Evolutionary conservation across 2,329 filamentous ascomycete species (phyloP).

Genomic region (Bipolaris gigantea): DNA sequence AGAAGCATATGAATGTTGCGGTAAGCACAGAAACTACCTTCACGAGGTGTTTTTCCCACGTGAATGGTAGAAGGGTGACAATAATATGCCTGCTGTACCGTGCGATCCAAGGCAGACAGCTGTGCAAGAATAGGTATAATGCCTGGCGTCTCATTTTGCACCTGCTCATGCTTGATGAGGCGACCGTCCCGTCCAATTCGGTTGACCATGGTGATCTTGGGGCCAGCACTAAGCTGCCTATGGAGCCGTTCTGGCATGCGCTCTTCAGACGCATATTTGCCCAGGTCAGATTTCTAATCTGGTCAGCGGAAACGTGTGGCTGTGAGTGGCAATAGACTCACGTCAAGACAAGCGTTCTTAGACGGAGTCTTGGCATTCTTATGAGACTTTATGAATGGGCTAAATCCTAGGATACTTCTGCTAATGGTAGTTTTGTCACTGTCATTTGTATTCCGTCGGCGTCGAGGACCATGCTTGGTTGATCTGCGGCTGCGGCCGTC

Average conservation of each 20-base stretch:
- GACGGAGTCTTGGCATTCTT: slow-evolving; percentile 35
- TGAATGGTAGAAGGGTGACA: slow-evolving; percentile 77
- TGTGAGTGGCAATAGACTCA: slow-evolving; percentile 21
- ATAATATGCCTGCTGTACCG: slow-evolving; percentile 72
- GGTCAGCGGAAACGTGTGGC: slow-evolving; percentile 15
- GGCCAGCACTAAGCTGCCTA: slow-evolving; percentile 46
- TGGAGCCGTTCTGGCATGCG: slow-evolving; percentile 50
- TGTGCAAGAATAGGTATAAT: slow-evolving; percentile 52
- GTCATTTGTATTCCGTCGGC: slow-evolving; percentile 29
- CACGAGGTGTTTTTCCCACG: slow-evolving; percentile 75
- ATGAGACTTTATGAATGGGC: slow-evolving; percentile 32
- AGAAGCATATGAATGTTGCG: slow-evolving; percentile 91
- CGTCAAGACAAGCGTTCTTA: slow-evolving; percentile 40
- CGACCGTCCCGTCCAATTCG: slow-evolving; percentile 48
- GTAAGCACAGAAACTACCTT: slow-evolving; percentile 94
- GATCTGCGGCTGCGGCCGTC: slow-evolving; percentile 24
- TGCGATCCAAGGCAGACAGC: slow-evolving; percentile 60
- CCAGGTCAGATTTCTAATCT: slow-evolving; percentile 48
- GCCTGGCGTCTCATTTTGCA: slow-evolving; percentile 51
- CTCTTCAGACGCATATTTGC: slow-evolving; percentile 53
- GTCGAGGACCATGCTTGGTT: slow-evolving; percentile 29
- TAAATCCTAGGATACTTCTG: slow-evolving; percentile 42
- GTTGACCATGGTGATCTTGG: slow-evolving; percentile 45
- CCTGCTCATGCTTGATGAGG: slow-evolving; percentile 45
- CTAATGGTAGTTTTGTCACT: slow-evolving; percentile 43